Conservation (phyloP, 805 yeast genomes). For the Metschnikowia henanensis region DNA sequence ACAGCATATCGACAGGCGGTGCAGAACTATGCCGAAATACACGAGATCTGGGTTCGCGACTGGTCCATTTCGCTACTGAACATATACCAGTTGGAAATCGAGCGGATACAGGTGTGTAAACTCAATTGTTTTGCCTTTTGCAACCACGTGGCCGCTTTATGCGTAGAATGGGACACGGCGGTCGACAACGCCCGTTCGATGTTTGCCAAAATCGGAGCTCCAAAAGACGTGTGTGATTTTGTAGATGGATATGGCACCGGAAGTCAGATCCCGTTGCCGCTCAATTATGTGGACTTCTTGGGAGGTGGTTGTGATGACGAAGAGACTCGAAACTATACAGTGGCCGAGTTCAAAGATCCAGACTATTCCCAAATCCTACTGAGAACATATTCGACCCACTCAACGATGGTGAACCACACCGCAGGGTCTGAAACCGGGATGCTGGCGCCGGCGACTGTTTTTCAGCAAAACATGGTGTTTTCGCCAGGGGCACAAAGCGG, state of each 20-base stretch:
- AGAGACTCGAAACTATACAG: conserved; percentile 16
- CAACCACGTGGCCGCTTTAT: conserved; percentile 68
- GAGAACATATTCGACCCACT: conserved; percentile 20
- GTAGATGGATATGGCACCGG: conserved; percentile 64
- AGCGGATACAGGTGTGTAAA: conserved; percentile 67
- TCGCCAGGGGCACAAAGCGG: background rate
- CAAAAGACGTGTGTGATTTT: conserved; percentile 55
- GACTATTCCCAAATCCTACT: conserved; percentile 25
- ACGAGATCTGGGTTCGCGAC: conserved; percentile 66
- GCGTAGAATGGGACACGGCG: conserved; percentile 76
- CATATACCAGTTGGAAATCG: conserved; percentile 68
- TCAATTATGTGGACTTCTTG: conserved; percentile 61
- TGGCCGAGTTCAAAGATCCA: conserved; percentile 35
- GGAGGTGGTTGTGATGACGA: conserved; percentile 36
- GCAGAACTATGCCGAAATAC: conserved; percentile 51
- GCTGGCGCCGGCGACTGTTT: background rate
- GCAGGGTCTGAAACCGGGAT: background rate
- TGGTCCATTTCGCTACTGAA: conserved; percentile 67
- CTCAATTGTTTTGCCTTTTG: conserved; percentile 77
- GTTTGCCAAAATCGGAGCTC: conserved; percentile 67
- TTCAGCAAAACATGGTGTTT: background rate
- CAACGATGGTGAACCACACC: background rate
- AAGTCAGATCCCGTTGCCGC: conserved; percentile 53
- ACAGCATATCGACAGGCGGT: conserved; percentile 59
- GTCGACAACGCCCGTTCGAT: conserved; percentile 69